Evolutionary conservation across 2,329 filamentous ascomycete species (phyloP), one percentile per base, ranked within the genome.

Genomic region (Aspergillus caelatus): DNA sequence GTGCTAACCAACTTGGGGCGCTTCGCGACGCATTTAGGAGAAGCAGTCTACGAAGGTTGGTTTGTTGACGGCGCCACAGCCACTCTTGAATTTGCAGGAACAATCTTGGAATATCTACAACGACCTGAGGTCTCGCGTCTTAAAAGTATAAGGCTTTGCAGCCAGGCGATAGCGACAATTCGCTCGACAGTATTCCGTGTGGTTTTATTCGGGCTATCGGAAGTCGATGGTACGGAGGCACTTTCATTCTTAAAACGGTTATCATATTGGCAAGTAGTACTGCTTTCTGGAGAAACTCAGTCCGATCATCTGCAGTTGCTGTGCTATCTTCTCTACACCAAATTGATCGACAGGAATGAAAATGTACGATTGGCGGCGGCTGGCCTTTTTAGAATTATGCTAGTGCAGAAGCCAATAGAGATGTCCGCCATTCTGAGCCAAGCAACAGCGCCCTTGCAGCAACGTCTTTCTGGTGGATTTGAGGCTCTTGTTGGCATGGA

Each of bases 21-120:
- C 14, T 91, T 97, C 66, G 88, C 89, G 36, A 82, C 87, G 3
- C 92, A 98, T 73, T 86, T 98, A 75, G 88, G 91, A 0, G 95
- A 99, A 75, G 92, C 93, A 7, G 90, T 97, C 14, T 97, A 95
- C 68, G 95, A 98, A 78, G 95, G 95, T 19, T 97, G 94, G 92
- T 98, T 98, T 73, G 87, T 97, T 66, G 90, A 95, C 68, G 94
- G 94, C 1, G 92, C 92, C 1, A 91, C 93, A 70, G 85, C 88
- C 4, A 86, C 95, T 69, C 85, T 98, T 36, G 94, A 98, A 71
- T 96, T 97, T 71, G 86, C 90, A 4, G 95, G 94, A 1, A 89
- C 90, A 59, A 79, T 97, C 8, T 79, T 99, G 8, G 95, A 99
- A 74, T 94, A 96, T 71, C 82, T 99, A 4, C 93, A 97, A 74